Evolutionary conservation across 345 rosid genomes (phyloP), one percentile per base, ranked within the genome.

Genomic region (Eucalyptus sp.): DNA sequence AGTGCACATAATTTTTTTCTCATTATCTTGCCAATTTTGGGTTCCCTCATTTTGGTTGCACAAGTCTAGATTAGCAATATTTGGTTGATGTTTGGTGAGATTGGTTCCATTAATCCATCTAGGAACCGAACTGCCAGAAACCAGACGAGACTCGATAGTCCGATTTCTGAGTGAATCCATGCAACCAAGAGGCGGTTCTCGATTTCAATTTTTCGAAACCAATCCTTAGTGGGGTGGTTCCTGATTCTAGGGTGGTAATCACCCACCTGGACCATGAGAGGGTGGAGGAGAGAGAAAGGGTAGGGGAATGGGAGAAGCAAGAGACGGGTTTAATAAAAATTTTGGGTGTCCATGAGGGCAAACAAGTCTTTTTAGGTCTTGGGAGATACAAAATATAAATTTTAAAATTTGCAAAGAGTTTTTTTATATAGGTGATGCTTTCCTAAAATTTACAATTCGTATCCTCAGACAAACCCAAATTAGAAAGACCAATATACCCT

Each of bases 101-200:
- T 52, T 2, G 1, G 0, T 52, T 18, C 5, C 24, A 18, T 52
- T 0, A 2, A 18, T 52, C 25, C 25, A 52, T 52, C 0, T 3
- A 0, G 1, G 4, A 52, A 52, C 0, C 0, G 10, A 52, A 52
- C 4, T 4, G 1, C 2, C 5, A 2, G 0, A 52, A 52, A 2
- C 58, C 0, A 52, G 2, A 52, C 1, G 0, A 1, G 10, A 52
- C 4, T 1, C 4, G 0, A 2, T 1, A 4, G 9, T 52, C 8
- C 0, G 2, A 1, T 52, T 52, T 52, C 0, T 2, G 0, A 52
- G 10, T 20, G 25, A 0, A 20, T 52, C 58, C 10, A 52, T 20
- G 25, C 25, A 52, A 52, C 2, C 10, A 52, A 52, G 1, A 7
- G 0, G 2, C 1, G 0, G 1, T 52, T 18, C 24, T 52, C 10